Base-by-base conservation (phyloP, 1,284 basidiomycete species). In the Cutaneotrichosporon spelunceum region DNA sequence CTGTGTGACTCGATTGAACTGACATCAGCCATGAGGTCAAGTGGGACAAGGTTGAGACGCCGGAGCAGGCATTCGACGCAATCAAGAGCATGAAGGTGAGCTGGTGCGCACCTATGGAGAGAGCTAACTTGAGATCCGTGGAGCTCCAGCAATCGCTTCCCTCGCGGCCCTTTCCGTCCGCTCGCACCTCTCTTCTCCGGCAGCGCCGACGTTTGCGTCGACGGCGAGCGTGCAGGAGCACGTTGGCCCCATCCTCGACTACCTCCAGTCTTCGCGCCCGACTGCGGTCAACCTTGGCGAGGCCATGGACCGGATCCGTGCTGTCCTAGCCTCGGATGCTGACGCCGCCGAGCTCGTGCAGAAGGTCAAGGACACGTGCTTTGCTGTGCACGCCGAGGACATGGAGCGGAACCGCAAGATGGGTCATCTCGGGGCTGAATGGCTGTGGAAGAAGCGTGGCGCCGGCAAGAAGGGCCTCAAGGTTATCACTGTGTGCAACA, bases 401-500 rank as follows among this genome's bases (percentile, higher is more conserved):
- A 83, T 92, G 55, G 88, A 85, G 50, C 81, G 93, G 66, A 93
- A 93, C 80, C 86, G 84, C 74, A 79, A 82, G 66, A 95, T 96
- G 88, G 84, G 89, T 7, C 85, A 85, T 68, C 83, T 84, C 74
- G 92, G 92, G 26, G 91, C 88, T 4, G 86, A 90, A 52, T 95
- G 93, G 93, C 81, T 95, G 30, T 77, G 87, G 48, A 78, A 85
- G 45, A 81, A 82, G 61, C 82, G 85, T 45, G 63, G 61, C 4
- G 62, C 48, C 1, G 60, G 59, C 14, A 79, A 73, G 82, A 82
- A 57, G 79, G 80, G 63, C 57, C 76, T 94, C 61, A 91, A 90
- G 72, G 84, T 94, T 27, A 81, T 95, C 75, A 95, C 92, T 4
- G 91, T 95, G n/a, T 96, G 93, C 82, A 96, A 96, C 78, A 95